A percentile compares a stretch with the other conserved stretches of the same genome.
Evolutionary conservation across 441 rosid species (phyloP).

Genomic region (Corymbia citriodora): DNA sequence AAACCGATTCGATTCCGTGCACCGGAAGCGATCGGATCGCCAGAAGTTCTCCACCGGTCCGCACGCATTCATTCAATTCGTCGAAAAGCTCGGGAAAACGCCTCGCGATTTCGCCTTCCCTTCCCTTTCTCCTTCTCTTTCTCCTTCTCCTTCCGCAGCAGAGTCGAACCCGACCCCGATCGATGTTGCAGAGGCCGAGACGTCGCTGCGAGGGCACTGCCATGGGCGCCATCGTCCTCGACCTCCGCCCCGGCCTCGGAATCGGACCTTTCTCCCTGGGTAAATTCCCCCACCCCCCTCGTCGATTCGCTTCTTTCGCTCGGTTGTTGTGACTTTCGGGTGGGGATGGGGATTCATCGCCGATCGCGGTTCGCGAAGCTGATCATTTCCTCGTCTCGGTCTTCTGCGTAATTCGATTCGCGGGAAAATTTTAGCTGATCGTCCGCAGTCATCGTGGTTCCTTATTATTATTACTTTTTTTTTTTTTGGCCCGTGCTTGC

Average conservation of each 20-base stretch:
- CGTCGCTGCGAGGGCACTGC: constrained; percentile 97
- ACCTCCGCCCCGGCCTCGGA: constrained; percentile 92
- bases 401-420: neutral
- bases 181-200: constrained; percentile 56
- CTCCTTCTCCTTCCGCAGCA: neutral
- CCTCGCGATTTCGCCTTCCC: neutral
- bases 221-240: constrained; percentile 92
- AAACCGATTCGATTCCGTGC: neutral
- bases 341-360: neutral
- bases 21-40: neutral
- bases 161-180: neutral
- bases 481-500: neutral
- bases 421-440: neutral
- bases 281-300: constrained; percentile 5
- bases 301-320: neutral
- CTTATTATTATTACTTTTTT: too few relatives aligned
- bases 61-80: neutral
- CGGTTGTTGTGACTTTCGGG: neutral
- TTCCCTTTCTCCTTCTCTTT: neutral
- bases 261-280: constrained; percentile 90
- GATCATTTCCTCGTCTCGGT: neutral
- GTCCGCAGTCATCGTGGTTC: neutral
- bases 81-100: neutral
- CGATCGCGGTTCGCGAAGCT: neutral
- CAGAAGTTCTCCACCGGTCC: neutral